Conservation (phyloP, 768 basidiomycete genomes). For the Tulasnella sp. region DNA sequence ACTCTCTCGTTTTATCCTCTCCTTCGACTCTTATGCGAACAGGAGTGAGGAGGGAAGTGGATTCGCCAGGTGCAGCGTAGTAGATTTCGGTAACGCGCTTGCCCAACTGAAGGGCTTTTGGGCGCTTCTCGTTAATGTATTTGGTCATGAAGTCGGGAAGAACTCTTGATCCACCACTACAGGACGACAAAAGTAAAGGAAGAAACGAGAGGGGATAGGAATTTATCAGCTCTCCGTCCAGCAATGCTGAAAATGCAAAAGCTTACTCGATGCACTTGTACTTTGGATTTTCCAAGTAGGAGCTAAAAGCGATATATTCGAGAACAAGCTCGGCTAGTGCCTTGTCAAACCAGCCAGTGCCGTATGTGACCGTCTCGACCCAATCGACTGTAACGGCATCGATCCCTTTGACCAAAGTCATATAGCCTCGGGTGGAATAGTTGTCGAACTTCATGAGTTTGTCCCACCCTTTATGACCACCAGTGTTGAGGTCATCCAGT, state of each 20-base stretch:
- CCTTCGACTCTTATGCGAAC: constrained; percentile 29
- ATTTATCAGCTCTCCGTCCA: background rate
- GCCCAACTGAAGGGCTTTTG: background rate
- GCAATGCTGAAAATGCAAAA: background rate
- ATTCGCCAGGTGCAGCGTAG: constrained; percentile 30
- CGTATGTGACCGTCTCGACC: constrained; percentile 4
- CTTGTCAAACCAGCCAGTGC: constrained; percentile 18
- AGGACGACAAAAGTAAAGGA: background rate
- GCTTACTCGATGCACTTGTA: constrained; percentile 42
- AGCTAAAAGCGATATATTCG: constrained; percentile 13
- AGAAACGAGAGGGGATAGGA: background rate
- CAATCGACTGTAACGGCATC: constrained; percentile 11
- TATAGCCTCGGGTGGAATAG: constrained; percentile 12
- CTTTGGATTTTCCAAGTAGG: background rate
- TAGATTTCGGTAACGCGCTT: constrained; percentile 9
- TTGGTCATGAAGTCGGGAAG: constrained; percentile 41
- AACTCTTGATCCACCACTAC: constrained; percentile 39
- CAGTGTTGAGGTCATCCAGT: background rate
- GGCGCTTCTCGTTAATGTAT: constrained; percentile 32
- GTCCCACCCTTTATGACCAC: background rate
- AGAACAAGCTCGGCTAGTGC: constrained; percentile 12
- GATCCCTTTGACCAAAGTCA: constrained; percentile 5
- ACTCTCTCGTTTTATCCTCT: constrained; percentile 3
- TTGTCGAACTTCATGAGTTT: background rate
- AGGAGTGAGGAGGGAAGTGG: constrained; percentile 6